Percentiles rank a stretch among this genome's conserved stretches.
Conservation (phyloP, 1,284 basidiomycete species). For the Anthracocystis walkeri region DNA sequence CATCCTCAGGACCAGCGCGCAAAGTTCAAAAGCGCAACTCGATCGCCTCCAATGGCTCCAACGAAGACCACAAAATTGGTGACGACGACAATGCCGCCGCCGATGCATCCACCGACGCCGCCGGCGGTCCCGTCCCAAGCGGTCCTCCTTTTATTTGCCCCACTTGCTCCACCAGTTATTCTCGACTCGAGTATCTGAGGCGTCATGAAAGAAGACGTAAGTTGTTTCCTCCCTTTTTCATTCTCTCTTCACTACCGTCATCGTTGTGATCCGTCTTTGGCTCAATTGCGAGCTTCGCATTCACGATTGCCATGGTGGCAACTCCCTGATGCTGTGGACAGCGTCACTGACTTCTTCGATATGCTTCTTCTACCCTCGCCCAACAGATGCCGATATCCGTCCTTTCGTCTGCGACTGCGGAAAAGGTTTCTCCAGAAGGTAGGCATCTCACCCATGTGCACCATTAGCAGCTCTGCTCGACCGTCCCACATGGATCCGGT, state of each 20-base stretch:
- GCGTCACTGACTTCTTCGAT: not conserved
- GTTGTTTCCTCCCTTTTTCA: slow-evolving; percentile 10
- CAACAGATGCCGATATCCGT: slow-evolving; percentile 64
- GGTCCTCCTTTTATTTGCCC: slow-evolving; percentile 67
- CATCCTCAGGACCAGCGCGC: slow-evolving; percentile 33
- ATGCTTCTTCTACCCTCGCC: not conserved
- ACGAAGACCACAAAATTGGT: slow-evolving; percentile 26
- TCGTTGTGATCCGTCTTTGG: not conserved
- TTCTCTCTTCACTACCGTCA: not conserved
- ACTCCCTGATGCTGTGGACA: not conserved
- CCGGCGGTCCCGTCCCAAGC: slow-evolving; percentile 37
- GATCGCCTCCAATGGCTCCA: slow-evolving; percentile 29
- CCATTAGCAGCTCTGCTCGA: not conserved
- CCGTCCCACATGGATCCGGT: not conserved
- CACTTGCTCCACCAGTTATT: slow-evolving; percentile 67
- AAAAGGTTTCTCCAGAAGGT: slow-evolving; percentile 67
- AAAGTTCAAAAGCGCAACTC: slow-evolving; percentile 47
- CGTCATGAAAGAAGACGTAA: slow-evolving; percentile 66
- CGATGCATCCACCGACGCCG: slow-evolving; percentile 23
- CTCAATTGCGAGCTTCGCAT: not conserved
- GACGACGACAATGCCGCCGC: slow-evolving; percentile 18
- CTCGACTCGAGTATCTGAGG: slow-evolving; percentile 66
- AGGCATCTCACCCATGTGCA: slow-evolving; percentile 5
- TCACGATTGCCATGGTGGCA: too few species aligned
- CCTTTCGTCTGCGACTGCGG: slow-evolving; percentile 68